Evolutionary conservation across 176 grass and related monocot genomes (phyloP).

Genomic region (Oryza longistaminata): DNA sequence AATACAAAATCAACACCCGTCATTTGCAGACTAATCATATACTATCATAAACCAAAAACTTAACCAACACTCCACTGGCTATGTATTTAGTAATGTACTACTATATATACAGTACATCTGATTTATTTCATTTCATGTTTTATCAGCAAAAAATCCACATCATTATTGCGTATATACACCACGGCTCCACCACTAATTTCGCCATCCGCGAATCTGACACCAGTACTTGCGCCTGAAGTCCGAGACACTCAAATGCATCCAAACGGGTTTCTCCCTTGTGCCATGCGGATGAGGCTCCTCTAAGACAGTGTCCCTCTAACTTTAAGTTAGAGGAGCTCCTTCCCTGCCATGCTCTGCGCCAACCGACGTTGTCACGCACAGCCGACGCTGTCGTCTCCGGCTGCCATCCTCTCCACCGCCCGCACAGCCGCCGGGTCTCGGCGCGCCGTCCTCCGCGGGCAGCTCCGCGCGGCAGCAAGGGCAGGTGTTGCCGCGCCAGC

Average conservation of each 20-base stretch:
- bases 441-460: slow-evolving; percentile 55
- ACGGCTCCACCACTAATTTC: not conserved
- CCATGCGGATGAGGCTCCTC: no score
- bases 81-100: no score
- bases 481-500: slow-evolving; percentile 80
- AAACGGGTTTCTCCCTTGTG: not conserved
- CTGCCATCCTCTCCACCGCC: slow-evolving; percentile 52
- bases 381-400: slow-evolving; percentile 28
- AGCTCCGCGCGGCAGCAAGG: slow-evolving; percentile 90
- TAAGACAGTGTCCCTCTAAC: no score
- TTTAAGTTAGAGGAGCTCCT: no score
- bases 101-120: no score
- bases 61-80: not conserved
- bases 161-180: slow-evolving; percentile 12
- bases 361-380: slow-evolving; percentile 32
- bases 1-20: not conserved
- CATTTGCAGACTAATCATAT: slow-evolving; percentile 12
- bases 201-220: slow-evolving; percentile 33
- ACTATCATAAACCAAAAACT: not conserved
- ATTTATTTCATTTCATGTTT: not conserved
- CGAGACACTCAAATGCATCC: slow-evolving; percentile 38
- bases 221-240: slow-evolving; percentile 14
- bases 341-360: slow-evolving; percentile 7
- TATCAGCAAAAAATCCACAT: not conserved
- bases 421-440: slow-evolving; percentile 77